A percentile compares a stretch with the other conserved stretches of the same genome.
Evolutionary conservation across 495 filamentous ascomycete species (phyloP).

Genomic region (Sporormia fimetaria): DNA sequence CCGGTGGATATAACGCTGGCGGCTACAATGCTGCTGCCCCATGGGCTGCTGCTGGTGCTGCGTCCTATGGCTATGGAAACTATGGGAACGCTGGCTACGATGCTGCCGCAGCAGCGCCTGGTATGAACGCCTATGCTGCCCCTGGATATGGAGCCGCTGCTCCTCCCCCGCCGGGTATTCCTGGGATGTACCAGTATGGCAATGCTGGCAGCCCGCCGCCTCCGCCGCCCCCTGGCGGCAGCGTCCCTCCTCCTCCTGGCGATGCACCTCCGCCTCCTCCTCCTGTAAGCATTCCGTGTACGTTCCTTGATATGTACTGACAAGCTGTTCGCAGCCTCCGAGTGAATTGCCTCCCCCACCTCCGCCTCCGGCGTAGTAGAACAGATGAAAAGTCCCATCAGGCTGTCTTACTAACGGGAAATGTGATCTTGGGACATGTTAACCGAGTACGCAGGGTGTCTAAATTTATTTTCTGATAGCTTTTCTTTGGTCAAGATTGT

Average conservation of each 20-base stretch:
- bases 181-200: conserved; percentile 56
- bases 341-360: conserved; percentile 10
- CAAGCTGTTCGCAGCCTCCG: not conserved
- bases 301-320: not conserved
- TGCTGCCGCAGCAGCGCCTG: conserved; percentile 25
- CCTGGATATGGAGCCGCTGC: conserved; percentile 35
- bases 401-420: too few species aligned
- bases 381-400: too few species aligned
- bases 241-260: conserved; percentile 54
- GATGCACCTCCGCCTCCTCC: conserved; percentile 35
- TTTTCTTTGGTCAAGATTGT: too few species aligned
- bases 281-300: conserved; percentile 29
- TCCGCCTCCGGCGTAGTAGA: conserved; percentile 17
- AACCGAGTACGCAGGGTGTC: too few species aligned
- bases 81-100: conserved; percentile 12
- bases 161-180: conserved; percentile 56
- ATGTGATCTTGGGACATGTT: too few species aligned
- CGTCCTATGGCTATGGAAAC: conserved; percentile 6
- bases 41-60: conserved; percentile 15
- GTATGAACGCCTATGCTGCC: conserved; percentile 9
- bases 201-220: conserved; percentile 36
- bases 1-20: conserved; percentile 10
- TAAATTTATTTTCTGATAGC: too few species aligned
- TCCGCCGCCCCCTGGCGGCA: conserved; percentile 31
- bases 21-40: conserved; percentile 13